Conservation (phyloP, 2,329 filamentous ascomycete species). For the Phoma sp. region DNA sequence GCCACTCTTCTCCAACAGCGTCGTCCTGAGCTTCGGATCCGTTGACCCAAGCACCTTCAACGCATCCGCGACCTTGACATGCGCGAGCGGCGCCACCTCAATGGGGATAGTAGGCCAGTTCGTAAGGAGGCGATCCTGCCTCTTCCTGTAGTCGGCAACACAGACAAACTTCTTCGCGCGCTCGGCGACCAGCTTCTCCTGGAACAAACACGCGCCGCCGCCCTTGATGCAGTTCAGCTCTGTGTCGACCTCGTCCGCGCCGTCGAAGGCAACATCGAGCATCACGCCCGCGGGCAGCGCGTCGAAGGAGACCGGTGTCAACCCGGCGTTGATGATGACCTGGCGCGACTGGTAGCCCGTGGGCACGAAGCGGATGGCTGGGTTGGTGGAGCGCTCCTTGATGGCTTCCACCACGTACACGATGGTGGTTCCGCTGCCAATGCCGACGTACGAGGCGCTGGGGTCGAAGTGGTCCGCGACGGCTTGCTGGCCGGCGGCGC, state of each 20-base stretch:
- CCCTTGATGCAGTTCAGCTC: constrained; percentile 98
- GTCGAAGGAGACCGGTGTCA: constrained; percentile 79
- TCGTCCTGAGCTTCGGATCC: constrained; percentile 73
- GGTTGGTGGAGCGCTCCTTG: constrained; percentile 48
- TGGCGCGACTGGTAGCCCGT: constrained; percentile 91
- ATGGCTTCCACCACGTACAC: constrained; percentile 87
- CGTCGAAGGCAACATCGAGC: constrained; percentile 93
- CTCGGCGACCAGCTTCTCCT: constrained; percentile 93
- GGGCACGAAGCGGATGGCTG: constrained; percentile 80
- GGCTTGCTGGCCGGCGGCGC: constrained; percentile 74
- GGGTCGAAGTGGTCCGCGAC: constrained; percentile 73
- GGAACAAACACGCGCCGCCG: constrained; percentile 94
- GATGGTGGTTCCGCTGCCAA: constrained; percentile 81
- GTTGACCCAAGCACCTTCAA: constrained; percentile 75
- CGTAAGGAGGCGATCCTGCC: constrained; percentile 74
- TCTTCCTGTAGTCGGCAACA: constrained; percentile 90
- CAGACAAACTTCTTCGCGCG: constrained; percentile 85
- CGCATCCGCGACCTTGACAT: constrained; percentile 74
- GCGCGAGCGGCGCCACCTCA: constrained; percentile 87
- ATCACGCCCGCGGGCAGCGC: constrained; percentile 67
- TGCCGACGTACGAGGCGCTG: constrained; percentile 70
- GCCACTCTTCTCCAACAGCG: constrained; percentile 77
- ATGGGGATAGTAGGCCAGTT: constrained; percentile 88
- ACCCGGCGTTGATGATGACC: constrained; percentile 78
- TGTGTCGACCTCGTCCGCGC: constrained; percentile 94